phyloP scores from a whole-genome alignment of 129 eudicot genomes.

The Flaveria sonorensis region DNA sequence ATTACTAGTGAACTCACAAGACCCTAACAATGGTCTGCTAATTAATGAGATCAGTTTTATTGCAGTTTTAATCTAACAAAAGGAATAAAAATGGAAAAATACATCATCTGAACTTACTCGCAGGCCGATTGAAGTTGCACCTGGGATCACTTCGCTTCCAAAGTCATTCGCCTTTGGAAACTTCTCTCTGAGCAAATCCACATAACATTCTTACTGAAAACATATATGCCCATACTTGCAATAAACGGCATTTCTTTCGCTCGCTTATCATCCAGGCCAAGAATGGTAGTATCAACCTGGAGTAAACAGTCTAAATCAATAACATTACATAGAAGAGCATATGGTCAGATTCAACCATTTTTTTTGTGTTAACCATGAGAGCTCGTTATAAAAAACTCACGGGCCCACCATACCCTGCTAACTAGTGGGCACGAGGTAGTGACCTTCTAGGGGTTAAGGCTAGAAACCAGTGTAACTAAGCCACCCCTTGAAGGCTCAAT shows the following conservation, averaged over 20 bases:
- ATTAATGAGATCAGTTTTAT: too few species aligned
- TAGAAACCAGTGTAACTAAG: not conserved
- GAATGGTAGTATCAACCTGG: slow-evolving; percentile 57
- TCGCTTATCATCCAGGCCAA: slow-evolving; percentile 55
- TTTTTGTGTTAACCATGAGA: not conserved
- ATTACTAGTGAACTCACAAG: too few species aligned
- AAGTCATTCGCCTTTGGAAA: slow-evolving; percentile 44
- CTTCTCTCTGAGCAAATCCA: slow-evolving; percentile 47
- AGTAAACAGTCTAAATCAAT: slow-evolving; percentile 7
- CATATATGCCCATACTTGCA: slow-evolving; percentile 65
- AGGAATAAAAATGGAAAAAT: not conserved
- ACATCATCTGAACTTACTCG: slow-evolving; percentile 10
- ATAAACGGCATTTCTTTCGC: slow-evolving; percentile 65
- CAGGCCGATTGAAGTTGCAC: slow-evolving; percentile 40
- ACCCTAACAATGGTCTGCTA: not conserved
- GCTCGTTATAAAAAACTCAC: not conserved
- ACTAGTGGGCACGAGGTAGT: not conserved
- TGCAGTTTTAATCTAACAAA: too few species aligned
- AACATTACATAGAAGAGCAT: not conserved
- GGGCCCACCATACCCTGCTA: not conserved
- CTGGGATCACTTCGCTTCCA: slow-evolving; percentile 46
- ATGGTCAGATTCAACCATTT: not conserved
- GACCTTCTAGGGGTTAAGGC: not conserved
- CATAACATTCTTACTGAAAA: slow-evolving; percentile 55
- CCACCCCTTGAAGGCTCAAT: not conserved